Evolutionary conservation across 208 protist species (phyloP), one percentile per base, ranked within the genome.

Genomic region (Crithidia thermophila): DNA sequence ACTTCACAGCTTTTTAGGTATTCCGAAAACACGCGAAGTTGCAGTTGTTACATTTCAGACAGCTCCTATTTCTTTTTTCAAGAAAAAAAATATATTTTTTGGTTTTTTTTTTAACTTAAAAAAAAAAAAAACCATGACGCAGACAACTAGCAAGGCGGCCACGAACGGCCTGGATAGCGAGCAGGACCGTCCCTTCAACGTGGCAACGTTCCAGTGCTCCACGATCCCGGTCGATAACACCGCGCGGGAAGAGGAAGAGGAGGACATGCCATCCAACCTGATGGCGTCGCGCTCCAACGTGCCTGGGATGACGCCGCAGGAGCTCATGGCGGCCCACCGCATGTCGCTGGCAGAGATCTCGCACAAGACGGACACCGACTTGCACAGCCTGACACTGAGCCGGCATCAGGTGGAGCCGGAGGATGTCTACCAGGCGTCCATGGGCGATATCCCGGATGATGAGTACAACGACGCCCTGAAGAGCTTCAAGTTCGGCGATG

Each of bases 351-450:
- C 65, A 0, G 64, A 75, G 21, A 50, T 88, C 4, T 79, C 81
- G 2, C 73, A 72, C 16, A 70, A 72, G 25, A 30, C 57, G 0
- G 74, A 79, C 30, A 31, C 72, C 11, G 81, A 90, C 33, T 11
- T 90, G 18, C 78, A 89, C 75, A 87, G 89, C 57, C 51, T 95
- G 28, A 95, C 89, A 0, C 75, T 95, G 27, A 88, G 82, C 53
- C 86, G 89, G 36, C 82, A 86, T 33, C 84, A 94, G 55, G 67
- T 91, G 5, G 75, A 86, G 45, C 57, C 60, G 1, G 82, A 85
- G 50, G 67, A 70, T 2, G 25, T 74, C 21, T 57, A 56, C 5
- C 53, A 57, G 20, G 64, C 61, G 1, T 73, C 53, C 1, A 42
- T 80, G 37, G 75, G 59, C 49, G 47, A 68, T 13, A 75, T 82